Evolutionary conservation across 169 alveolate species (phyloP).

Genomic region (Plasmodium gaboni): DNA sequence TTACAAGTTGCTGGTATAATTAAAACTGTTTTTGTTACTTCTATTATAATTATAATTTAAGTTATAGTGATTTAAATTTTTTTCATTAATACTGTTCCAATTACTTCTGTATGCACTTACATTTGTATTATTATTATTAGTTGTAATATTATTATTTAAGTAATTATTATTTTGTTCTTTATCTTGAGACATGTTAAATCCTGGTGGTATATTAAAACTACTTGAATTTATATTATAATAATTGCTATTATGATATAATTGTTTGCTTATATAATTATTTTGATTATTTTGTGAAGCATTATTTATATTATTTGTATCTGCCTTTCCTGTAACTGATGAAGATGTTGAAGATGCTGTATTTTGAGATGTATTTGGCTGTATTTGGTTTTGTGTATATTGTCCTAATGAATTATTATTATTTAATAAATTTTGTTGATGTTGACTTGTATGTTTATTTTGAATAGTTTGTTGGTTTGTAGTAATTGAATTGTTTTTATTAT

Average conservation of each 20-base stretch:
- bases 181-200: constrained; percentile 63
- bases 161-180: constrained; percentile 55
- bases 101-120: constrained; percentile 40
- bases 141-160: constrained; percentile 27
- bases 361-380: constrained; percentile 47
- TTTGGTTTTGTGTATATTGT: constrained; percentile 59
- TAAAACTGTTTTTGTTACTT: constrained; percentile 36
- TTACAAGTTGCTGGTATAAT: constrained; percentile 66
- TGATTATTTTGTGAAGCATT: constrained; percentile 25
- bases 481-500: constrained; percentile 23
- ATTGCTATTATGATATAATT: constrained; percentile 44
- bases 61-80: constrained; percentile 53
- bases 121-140: constrained; percentile 44
- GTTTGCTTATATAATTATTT: constrained; percentile 30
- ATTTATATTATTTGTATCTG: constrained; percentile 53
- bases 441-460: constrained; percentile 41
- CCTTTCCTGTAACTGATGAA: constrained; percentile 64
- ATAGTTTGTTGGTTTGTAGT: constrained; percentile 10
- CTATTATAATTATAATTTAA: constrained; percentile 54
- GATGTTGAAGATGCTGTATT: constrained; percentile 69
- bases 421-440: constrained; percentile 53
- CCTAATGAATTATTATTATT: constrained; percentile 32
- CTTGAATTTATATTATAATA: constrained; percentile 50
- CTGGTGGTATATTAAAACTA: constrained; percentile 52
- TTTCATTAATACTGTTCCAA: constrained; percentile 70